Base-by-base conservation (phyloP, 1,284 basidiomycete genomes). In the Puccinia triticina region DNA sequence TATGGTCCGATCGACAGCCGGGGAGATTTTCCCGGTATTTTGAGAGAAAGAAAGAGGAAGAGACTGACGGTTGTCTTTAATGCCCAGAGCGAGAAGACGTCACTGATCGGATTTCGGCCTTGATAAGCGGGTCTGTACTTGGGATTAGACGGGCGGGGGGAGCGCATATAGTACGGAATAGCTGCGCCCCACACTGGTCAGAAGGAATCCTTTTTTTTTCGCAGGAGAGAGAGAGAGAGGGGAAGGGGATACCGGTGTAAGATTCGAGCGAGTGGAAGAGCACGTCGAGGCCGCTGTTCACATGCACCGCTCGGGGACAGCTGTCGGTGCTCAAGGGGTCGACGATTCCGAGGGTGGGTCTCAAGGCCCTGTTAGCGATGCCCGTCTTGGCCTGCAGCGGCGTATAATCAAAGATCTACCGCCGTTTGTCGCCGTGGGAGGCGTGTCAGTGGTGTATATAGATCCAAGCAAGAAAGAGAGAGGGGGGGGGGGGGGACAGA, bases 61-160 rank as follows among this genome's bases (percentile, higher is more conserved):
- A 21, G 34, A 34, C 69, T 73, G 34, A 80, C 92, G 0, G 95
- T 94, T 46, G 95, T 93, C 86, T 92, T 91, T 83, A 98, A 89
- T 4, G 96, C 96, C 96, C 96, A 98, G 84, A 93, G 89, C 8
- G 94, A 95, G 88, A 98, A 98, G 78, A 98, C 94, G 86, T 98
- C 96, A 7, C 94, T 86, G 10, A 97, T 94, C 7, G 96, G 96
- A 88, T 98, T 98, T 84, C 93, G 93, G 72, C 96, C 96, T 88
- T 98, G 96, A 86, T 98, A 98, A 11, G 96, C 94, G 1, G 88
- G 96, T 71, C 96, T 90, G 77, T 94, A 89, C 72, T 95, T 92
- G 2, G 96, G 96, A 88, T 98, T 97, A 21, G 90, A 86, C 0
- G 96, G 96, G 50, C 96, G 91, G 21, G 95, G 96, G 0, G 90